Conservation (phyloP, 2,329 filamentous ascomycete species). For the Ambrosiella xylebori region DNA sequence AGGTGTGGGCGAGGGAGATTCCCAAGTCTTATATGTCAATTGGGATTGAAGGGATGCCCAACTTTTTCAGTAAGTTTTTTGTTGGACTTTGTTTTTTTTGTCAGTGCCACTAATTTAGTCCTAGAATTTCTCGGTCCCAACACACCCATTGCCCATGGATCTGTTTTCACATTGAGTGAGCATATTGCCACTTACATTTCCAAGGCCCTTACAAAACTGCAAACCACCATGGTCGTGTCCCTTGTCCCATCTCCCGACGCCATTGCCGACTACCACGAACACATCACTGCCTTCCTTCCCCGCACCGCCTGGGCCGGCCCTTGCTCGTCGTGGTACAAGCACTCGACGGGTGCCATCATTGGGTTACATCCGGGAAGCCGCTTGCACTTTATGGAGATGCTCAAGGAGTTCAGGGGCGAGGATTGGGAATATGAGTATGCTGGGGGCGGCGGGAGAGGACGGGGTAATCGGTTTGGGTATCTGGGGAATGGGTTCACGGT, state of each 20-base stretch:
- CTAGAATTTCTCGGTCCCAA: conserved; percentile 35
- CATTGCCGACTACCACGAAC: conserved; percentile 33
- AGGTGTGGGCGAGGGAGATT: conserved; percentile 26
- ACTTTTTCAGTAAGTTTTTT: conserved; percentile 34
- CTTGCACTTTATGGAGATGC: conserved; percentile 36
- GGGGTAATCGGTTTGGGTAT: conserved; percentile 31
- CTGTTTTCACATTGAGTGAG: conserved; percentile 32
- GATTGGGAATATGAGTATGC: conserved; percentile 36
- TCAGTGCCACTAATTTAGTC: background rate
- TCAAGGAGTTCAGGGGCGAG: conserved; percentile 32
- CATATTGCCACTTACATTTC: conserved; percentile 36
- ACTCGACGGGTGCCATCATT: conserved; percentile 27
- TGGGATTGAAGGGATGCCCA: conserved; percentile 33
- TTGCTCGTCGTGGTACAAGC: conserved; percentile 36
- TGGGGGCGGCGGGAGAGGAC: conserved; percentile 4
- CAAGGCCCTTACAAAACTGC: conserved; percentile 30
- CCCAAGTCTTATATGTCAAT: conserved; percentile 37
- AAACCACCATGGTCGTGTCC: conserved; percentile 31
- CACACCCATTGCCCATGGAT: conserved; percentile 32
- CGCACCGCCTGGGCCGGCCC: conserved; percentile 31
- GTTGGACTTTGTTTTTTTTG: background rate
- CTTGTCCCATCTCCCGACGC: conserved; percentile 28
- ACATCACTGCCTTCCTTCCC: conserved; percentile 33
- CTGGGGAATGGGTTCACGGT: conserved; percentile 36
- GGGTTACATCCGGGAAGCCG: conserved; percentile 34